Evolutionary conservation across 2,329 filamentous ascomycete genomes (phyloP), one percentile per base, ranked within the genome.

Genomic region (Nemania sp.): DNA sequence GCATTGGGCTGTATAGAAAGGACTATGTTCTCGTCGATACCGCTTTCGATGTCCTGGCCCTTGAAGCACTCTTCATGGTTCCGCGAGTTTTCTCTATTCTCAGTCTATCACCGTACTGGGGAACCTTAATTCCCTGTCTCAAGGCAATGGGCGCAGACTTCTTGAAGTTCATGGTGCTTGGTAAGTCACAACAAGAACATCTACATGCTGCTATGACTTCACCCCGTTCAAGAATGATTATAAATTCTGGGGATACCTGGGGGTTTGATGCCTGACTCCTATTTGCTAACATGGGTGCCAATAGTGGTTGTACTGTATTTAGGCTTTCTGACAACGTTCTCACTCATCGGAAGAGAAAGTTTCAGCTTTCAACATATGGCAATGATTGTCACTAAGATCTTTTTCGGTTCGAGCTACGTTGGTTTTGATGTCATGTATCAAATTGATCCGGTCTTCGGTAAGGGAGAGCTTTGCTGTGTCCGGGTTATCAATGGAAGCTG

Each of bases 111-210:
- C 90, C 90, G 1, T 96, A 95, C 69, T 97, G 94, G 80, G 92
- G 90, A 36, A 94, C 89, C 1, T 72, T 94, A 43, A 92, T 97
- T 55, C 92, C 91, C 0, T 95, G 92, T 60, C 79, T 97, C 45
- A 94, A 94, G 69, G 90, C 93, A 69, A 97, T 97, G 92, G 89
- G 89, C 33, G 93, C 92, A 71, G 91, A 96, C 68, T 96, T 96
- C 68, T 54, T 72, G 14, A 89, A 88, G 62, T 90, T 93, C 54
- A 76, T 81, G 72, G 88, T 90, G 1, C 79, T 93, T 22, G 89
- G 95, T 37, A 76, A 90, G 42, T 88, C 14, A 43, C 17, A 40
- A 28, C n/a, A 30, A 3, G 15, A 37, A 8, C 15, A 33, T 2
- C 3, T n/a, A 20, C 33, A 19, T 19, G 12, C 19, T 39, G 17